A percentile compares a stretch with the other conserved stretches of the same genome.
phyloP scores from a whole-genome alignment of 805 yeast species.

The Candida patagonica region DNA sequence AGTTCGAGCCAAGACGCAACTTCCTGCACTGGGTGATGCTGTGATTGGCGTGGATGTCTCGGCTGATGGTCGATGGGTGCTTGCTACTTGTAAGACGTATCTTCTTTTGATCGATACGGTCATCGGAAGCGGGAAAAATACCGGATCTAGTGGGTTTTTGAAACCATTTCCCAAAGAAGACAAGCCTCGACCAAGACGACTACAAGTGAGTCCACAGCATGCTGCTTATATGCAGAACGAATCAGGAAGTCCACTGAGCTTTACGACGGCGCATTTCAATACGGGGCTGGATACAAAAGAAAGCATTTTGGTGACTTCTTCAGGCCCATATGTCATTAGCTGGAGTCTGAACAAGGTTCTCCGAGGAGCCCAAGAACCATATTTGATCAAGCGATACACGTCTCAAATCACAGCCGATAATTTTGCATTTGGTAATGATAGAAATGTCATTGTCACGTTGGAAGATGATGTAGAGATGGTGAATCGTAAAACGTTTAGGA shows the following conservation, averaged over 20 bases:
- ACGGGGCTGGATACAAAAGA: slow-evolving; percentile 56
- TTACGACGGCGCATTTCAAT: slow-evolving; percentile 72
- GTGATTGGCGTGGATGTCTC: slow-evolving; percentile 61
- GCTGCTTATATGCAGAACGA: slow-evolving; percentile 48
- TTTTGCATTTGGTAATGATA: slow-evolving; percentile 65
- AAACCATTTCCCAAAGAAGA: slow-evolving; percentile 53
- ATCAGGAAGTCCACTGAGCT: slow-evolving; percentile 41
- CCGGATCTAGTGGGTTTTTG: slow-evolving; percentile 53
- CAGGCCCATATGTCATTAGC: slow-evolving; percentile 73
- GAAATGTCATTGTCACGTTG: slow-evolving; percentile 62
- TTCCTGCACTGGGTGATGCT: slow-evolving; percentile 78
- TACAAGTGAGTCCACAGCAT: slow-evolving; percentile 65
- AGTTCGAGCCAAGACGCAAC: slow-evolving; percentile 60
- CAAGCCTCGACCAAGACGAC: slow-evolving; percentile 60
- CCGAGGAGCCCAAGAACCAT: slow-evolving; percentile 44
- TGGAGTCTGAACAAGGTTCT: slow-evolving; percentile 65
- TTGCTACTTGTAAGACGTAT: slow-evolving; percentile 71
- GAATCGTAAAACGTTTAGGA: slow-evolving; percentile 46
- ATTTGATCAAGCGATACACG: slow-evolving; percentile 53
- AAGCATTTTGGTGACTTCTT: slow-evolving; percentile 62
- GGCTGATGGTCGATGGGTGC: slow-evolving; percentile 70
- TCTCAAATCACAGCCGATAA: slow-evolving; percentile 64
- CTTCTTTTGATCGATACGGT: slow-evolving; percentile 59
- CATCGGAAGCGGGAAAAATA: slow-evolving; percentile 52
- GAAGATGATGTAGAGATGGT: slow-evolving; percentile 71